A percentile compares a stretch with the other conserved stretches of the same genome.
phyloP scores from a whole-genome alignment of 257 asterid species.

The Nicotiana attenuata region DNA sequence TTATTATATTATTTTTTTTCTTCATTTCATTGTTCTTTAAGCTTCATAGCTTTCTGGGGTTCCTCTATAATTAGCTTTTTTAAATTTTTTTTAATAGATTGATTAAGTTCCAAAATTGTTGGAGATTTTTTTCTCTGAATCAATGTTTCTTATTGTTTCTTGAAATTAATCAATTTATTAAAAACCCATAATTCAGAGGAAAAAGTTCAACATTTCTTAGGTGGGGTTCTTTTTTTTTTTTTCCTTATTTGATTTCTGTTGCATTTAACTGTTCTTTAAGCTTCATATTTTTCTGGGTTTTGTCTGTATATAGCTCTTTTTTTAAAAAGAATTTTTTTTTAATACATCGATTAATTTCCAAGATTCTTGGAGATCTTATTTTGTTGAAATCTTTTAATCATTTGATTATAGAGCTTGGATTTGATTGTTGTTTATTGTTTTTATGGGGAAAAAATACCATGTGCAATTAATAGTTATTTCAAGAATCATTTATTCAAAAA shows the following conservation, averaged over 20 bases:
- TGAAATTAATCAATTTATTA: too few species aligned
- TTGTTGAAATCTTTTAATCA: not conserved
- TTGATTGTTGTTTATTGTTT: not conserved
- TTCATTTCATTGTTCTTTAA: not conserved
- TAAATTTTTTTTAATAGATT: too few species aligned
- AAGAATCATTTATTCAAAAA: too few species aligned
- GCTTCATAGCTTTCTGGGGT: not conserved
- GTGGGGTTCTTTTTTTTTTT: not conserved
- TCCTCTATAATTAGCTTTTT: not conserved
- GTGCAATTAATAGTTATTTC: too few species aligned
- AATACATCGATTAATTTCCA: not conserved
- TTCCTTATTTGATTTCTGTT: not conserved
- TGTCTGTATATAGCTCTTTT: not conserved
- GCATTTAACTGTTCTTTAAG: not conserved
- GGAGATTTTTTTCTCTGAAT: too few species aligned
- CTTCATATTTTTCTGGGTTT: not conserved
- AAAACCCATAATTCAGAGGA: not conserved
- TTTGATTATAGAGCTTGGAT: not conserved
- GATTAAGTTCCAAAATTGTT: too few species aligned
- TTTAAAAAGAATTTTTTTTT: not conserved
- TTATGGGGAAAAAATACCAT: too few species aligned
- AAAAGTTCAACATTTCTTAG: not conserved
- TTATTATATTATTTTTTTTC: not conserved
- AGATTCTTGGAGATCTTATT: not conserved
- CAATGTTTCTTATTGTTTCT: too few species aligned